These are phyloP conservation scores for Capronia epimyces DNA, from an alignment of 2,329 filamentous ascomycete species.

Conservation along the genomic window DNA sequence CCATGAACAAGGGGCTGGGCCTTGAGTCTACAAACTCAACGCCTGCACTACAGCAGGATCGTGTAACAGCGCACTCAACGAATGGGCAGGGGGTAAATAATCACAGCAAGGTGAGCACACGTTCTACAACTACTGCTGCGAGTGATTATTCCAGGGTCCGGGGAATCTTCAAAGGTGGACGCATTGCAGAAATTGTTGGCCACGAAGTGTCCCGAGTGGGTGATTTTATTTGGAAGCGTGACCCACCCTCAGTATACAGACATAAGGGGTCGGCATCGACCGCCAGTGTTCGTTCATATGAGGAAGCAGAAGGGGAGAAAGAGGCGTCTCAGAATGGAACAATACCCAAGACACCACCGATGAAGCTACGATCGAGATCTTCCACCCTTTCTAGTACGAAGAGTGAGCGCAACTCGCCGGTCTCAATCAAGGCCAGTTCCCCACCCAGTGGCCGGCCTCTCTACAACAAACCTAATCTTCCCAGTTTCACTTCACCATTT, in stretches of 20 bases:
- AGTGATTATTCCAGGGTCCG: conserved; percentile 54
- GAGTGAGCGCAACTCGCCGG: conserved; percentile 17
- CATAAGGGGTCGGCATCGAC: conserved; percentile 38
- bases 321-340: conserved; percentile 30
- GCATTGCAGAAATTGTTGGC: conserved; percentile 68
- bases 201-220: conserved; percentile 58
- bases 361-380: conserved; percentile 17
- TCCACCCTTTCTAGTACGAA: conserved; percentile 24
- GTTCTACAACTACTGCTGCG: conserved; percentile 42
- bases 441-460: conserved; percentile 28
- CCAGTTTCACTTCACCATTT: conserved; percentile 48
- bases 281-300: conserved; percentile 43
- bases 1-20: conserved; percentile 15
- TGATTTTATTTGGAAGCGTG: conserved; percentile 56
- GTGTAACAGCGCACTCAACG: conserved; percentile 3
- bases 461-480: conserved; percentile 44
- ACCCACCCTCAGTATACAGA: conserved; percentile 42
- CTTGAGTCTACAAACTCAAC: neutral
- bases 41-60: conserved; percentile 10
- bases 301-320: conserved; percentile 46
- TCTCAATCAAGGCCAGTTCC: conserved; percentile 6
- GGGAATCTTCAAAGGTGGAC: conserved; percentile 70
- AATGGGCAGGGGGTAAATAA: conserved; percentile 14
- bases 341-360: conserved; percentile 17
- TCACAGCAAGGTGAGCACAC: conserved; percentile 39